Evolutionary conservation across 2,329 filamentous ascomycete genomes (phyloP).

Genomic region (Nothophaeocryptopus gaeumannii): DNA sequence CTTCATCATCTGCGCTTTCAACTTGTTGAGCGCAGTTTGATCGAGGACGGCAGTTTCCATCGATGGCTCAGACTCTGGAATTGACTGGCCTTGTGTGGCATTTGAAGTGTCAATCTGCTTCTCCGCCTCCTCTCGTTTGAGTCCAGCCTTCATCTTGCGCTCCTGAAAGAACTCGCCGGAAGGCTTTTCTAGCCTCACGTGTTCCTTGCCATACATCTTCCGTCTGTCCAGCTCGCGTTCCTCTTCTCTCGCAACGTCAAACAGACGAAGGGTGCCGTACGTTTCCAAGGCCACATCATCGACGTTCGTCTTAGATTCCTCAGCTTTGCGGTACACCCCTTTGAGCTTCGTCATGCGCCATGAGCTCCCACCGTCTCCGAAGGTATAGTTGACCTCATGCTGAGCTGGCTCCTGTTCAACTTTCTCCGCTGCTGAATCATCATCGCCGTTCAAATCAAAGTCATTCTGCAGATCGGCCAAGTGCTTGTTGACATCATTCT

Average conservation of each 20-base stretch:
- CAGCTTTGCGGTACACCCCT: conserved; percentile 74
- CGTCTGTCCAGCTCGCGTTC: conserved; percentile 84
- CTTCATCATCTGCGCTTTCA: conserved; percentile 94
- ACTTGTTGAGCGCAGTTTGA: conserved; percentile 76
- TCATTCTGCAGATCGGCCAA: conserved; percentile 56
- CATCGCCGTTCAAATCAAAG: conserved; percentile 51
- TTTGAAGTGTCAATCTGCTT: conserved; percentile 32
- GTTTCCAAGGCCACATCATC: conserved; percentile 82
- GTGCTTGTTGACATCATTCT: conserved; percentile 76
- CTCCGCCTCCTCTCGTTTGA: conserved; percentile 39
- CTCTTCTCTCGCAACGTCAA: conserved; percentile 91
- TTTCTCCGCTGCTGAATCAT: conserved; percentile 39
- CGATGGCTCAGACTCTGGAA: conserved; percentile 55
- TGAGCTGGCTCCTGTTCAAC: conserved; percentile 54
- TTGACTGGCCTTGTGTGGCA: conserved; percentile 54
- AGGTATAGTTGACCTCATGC: conserved; percentile 71
- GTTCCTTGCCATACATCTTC: conserved; percentile 78
- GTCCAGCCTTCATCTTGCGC: conserved; percentile 61
- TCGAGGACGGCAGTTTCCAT: conserved; percentile 59
- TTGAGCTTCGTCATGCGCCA: conserved; percentile 97
- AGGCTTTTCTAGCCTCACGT: conserved; percentile 80
- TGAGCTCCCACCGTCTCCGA: conserved; percentile 83
- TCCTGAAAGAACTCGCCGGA: conserved; percentile 82
- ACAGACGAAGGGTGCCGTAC: conserved; percentile 76
- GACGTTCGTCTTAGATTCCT: conserved; percentile 67